These are phyloP conservation scores for Platismatia glauca DNA, from an alignment of 495 filamentous ascomycete species.

Conservation along the genomic window DNA sequence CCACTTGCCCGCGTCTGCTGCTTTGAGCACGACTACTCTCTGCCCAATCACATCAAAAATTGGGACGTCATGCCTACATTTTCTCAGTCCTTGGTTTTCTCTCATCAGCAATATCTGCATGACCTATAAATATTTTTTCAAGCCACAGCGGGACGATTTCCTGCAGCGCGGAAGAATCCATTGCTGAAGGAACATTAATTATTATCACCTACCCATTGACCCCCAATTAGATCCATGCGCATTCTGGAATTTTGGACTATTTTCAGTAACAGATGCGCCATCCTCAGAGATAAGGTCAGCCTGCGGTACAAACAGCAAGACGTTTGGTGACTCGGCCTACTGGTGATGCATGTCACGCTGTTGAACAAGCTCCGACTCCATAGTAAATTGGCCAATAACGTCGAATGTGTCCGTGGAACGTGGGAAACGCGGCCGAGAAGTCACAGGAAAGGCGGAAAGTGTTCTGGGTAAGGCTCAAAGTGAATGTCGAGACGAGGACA, in stretches of 20 bases:
- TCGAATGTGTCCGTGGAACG: neutral
- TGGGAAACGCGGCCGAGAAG: neutral
- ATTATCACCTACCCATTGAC: too few species aligned
- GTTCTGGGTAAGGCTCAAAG: too few species aligned
- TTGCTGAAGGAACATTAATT: neutral
- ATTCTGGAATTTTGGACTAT: neutral
- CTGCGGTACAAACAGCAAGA: neutral
- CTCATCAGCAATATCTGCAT: neutral
- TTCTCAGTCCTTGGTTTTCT: neutral
- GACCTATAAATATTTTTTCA: neutral
- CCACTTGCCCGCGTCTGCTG: neutral
- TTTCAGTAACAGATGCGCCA: neutral
- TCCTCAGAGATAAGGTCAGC: neutral
- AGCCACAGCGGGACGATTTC: neutral
- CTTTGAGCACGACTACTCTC: too few species aligned
- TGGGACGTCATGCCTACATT: neutral
- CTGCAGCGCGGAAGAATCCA: neutral
- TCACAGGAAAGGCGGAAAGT: too few species aligned
- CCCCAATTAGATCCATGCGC: neutral
- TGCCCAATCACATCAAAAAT: too few species aligned
- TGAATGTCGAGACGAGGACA: neutral
- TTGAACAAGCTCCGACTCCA: neutral
- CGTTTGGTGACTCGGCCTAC: neutral
- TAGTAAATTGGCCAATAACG: neutral
- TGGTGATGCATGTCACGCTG: neutral